Percentiles rank a stretch among this genome's conserved stretches.
These are phyloP conservation scores for Sphenostylis stenocarpa DNA, from an alignment of 306 rosid species.

Conservation along the genomic window DNA sequence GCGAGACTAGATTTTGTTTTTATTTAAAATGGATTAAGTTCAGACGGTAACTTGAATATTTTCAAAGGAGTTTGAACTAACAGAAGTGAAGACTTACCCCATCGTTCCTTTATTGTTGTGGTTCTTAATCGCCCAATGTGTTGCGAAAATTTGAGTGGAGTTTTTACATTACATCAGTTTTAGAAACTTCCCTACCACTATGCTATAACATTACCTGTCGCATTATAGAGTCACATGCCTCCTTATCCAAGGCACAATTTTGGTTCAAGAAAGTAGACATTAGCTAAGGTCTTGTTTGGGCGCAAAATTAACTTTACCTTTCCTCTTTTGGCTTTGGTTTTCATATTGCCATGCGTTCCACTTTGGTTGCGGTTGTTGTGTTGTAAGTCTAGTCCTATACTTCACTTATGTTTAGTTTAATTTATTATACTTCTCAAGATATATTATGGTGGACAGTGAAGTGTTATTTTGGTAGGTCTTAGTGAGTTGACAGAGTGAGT, in stretches of 20 bases:
- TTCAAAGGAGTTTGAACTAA: neutral
- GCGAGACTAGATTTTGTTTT: neutral
- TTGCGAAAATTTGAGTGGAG: neutral
- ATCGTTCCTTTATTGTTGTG: neutral
- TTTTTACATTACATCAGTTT: neutral
- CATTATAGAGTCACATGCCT: neutral
- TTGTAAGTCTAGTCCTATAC: neutral
- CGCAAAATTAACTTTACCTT: neutral
- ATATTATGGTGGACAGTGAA: neutral
- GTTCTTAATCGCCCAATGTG: neutral
- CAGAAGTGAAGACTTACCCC: neutral
- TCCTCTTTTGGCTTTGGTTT: too few species aligned
- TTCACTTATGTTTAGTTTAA: neutral
- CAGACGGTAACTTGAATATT: neutral
- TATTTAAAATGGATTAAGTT: neutral
- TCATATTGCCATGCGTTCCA: neutral
- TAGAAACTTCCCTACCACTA: neutral
- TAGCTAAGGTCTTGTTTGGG: slow-evolving; percentile 5
- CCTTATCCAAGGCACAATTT: neutral
- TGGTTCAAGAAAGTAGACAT: neutral
- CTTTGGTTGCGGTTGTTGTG: neutral
- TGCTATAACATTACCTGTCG: neutral
- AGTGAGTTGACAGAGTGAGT: neutral
- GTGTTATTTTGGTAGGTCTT: neutral
- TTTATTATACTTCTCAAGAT: neutral